These are phyloP conservation scores for Fusarium drepaniforme DNA, from an alignment of 2,329 filamentous ascomycete species.

Conservation along the genomic window DNA sequence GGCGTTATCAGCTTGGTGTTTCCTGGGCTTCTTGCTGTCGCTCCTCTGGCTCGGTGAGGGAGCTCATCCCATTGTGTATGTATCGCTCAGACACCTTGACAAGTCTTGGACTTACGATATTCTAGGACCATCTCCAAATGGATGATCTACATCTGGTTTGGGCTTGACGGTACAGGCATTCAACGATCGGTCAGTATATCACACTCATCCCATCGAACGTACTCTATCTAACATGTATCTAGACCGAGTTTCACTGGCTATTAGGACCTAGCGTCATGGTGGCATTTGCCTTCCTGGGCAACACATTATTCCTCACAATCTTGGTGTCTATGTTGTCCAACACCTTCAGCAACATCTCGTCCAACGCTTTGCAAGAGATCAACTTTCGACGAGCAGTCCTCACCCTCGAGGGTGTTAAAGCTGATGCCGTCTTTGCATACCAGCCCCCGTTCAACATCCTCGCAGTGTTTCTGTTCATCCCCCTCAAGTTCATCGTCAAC, in stretches of 20 bases:
- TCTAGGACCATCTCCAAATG: conserved; percentile 80
- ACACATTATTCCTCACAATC: conserved; percentile 90
- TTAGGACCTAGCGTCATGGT: conserved; percentile 85
- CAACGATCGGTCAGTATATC: conserved; percentile 61
- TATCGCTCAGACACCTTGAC: conserved; percentile 2
- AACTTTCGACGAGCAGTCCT: conserved; percentile 85
- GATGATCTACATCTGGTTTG: conserved; percentile 97
- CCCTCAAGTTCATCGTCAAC: conserved; percentile 82
- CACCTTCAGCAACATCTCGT: conserved; percentile 83
- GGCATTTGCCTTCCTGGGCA: conserved; percentile 86
- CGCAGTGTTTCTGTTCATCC: conserved; percentile 79
- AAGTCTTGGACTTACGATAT: conserved; percentile 15
- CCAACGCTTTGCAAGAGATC: conserved; percentile 84
- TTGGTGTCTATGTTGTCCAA: conserved; percentile 89
- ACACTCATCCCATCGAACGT: not conserved
- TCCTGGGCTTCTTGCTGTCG: conserved; percentile 83
- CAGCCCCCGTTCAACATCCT: conserved; percentile 87
- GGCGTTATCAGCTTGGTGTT: conserved; percentile 83
- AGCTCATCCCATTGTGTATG: conserved; percentile 67
- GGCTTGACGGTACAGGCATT: conserved; percentile 79
- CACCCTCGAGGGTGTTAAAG: conserved; percentile 88
- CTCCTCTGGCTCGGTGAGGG: conserved; percentile 82
- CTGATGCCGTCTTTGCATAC: conserved; percentile 85
- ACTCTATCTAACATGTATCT: conserved; percentile 10
- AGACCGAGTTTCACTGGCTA: conserved; percentile 82